A percentile compares a stretch with the other conserved stretches of the same genome.
These are phyloP conservation scores for Oryza glaberrima DNA, from an alignment of 176 grass and related monocot species.

Conservation along the genomic window DNA sequence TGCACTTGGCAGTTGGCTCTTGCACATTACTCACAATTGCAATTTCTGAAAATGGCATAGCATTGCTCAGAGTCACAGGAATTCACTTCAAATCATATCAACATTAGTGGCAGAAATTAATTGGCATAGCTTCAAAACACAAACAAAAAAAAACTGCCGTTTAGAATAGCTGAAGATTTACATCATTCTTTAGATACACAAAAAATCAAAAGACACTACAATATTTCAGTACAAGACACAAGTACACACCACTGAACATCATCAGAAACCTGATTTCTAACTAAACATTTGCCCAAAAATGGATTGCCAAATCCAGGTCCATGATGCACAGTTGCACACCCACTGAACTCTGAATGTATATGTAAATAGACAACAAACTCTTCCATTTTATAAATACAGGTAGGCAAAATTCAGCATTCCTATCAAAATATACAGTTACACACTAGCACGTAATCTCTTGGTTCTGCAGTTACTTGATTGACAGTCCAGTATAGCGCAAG, in stretches of 20 bases:
- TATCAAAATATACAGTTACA: constrained; percentile 29
- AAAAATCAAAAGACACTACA: constrained; percentile 12
- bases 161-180: background rate
- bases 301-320: background rate
- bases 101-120: background rate
- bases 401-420: constrained; percentile 12
- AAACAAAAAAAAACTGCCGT: background rate
- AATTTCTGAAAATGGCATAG: too few relatives aligned
- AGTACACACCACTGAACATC: background rate
- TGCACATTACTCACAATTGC: background rate
- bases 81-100: constrained; percentile 16
- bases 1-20: too few relatives aligned
- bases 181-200: background rate
- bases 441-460: background rate
- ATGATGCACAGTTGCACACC: background rate
- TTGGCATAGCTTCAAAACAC: background rate
- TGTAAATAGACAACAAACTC: background rate
- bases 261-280: background rate
- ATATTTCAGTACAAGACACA: background rate
- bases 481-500: background rate
- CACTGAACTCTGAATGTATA: background rate
- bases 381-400: constrained; percentile 29
- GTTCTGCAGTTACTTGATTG: background rate
- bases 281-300: constrained; percentile 17
- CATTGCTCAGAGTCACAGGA: too few relatives aligned